Evolutionary conservation across 139 green algal species (phyloP).

Genomic region (Tetraselmis striata): DNA sequence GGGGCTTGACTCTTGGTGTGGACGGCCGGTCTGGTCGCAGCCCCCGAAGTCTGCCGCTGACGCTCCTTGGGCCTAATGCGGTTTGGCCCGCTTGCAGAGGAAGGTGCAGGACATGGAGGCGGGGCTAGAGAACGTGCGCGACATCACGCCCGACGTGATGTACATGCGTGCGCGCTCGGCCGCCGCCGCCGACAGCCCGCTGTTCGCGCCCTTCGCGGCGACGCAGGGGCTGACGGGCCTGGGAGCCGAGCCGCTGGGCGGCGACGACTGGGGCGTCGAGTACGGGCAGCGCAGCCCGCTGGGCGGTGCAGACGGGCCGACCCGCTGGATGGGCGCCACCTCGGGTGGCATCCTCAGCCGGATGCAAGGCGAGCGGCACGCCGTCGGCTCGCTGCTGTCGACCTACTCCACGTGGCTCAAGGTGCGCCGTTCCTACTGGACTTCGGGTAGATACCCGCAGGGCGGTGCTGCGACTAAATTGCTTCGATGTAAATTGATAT

Average conservation of each 20-base stretch:
- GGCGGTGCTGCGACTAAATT: no score
- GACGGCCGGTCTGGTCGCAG: no score
- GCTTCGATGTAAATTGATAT: no score
- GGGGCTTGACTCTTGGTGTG: no score
- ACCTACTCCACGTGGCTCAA: neutral
- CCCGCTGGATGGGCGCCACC: neutral
- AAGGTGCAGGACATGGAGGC: neutral
- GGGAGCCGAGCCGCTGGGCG: neutral
- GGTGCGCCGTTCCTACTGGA: no score
- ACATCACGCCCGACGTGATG: neutral
- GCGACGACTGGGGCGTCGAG: neutral
- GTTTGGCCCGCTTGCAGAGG: neutral
- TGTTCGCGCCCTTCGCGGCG: neutral
- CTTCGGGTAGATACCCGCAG: no score
- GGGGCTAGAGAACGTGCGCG: neutral
- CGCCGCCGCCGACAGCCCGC: neutral
- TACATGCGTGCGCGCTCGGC: neutral
- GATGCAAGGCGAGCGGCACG: neutral
- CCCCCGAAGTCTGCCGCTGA: no score
- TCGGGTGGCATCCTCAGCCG: neutral
- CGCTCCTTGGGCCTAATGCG: neutral
- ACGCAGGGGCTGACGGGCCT: no score
- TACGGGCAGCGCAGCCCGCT: neutral
- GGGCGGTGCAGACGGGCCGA: no score
- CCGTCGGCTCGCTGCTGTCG: neutral